Evolutionary conservation across 805 yeast genomes (phyloP).

Genomic region (Metschnikowia henanensis): DNA sequence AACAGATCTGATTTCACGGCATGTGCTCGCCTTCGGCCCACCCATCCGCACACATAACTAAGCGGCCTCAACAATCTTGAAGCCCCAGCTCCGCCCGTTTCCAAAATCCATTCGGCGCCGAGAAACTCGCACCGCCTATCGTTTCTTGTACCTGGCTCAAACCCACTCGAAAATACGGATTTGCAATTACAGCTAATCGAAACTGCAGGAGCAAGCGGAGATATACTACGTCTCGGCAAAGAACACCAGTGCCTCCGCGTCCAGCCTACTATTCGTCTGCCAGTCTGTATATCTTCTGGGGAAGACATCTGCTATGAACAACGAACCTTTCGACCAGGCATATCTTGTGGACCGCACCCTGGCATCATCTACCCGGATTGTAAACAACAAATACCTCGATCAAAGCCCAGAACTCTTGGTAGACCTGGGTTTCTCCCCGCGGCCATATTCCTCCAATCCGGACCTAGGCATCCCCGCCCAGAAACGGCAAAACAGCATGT

Average conservation of each 20-base stretch:
- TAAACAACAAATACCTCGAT: background rate
- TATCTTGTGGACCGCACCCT: slow-evolving; percentile 6
- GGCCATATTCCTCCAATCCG: slow-evolving; percentile 6
- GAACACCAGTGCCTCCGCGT: slow-evolving; percentile 8
- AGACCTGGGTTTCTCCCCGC: slow-evolving; percentile 4
- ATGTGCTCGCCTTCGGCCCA: background rate
- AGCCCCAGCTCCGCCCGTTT: background rate
- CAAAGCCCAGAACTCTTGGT: background rate
- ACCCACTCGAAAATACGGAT: background rate
- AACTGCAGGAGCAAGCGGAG: background rate
- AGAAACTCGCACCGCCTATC: background rate
- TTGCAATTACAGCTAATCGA: background rate
- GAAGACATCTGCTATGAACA: slow-evolving; percentile 14
- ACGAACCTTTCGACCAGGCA: slow-evolving; percentile 10
- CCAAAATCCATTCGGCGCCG: background rate
- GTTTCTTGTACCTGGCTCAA: background rate
- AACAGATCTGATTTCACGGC: no score
- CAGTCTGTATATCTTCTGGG: slow-evolving; percentile 1
- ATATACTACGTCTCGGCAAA: background rate
- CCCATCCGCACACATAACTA: slow-evolving; percentile 2
- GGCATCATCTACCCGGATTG: slow-evolving; percentile 4
- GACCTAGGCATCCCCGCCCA: slow-evolving; percentile 24
- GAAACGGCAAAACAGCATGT: slow-evolving; percentile 42
- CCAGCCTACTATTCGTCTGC: slow-evolving; percentile 6
- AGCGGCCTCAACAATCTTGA: background rate